A percentile compares a stretch with the other conserved stretches of the same genome.
phyloP scores from a whole-genome alignment of 2,329 filamentous ascomycete genomes.

The Aspergillus calidoustus region DNA sequence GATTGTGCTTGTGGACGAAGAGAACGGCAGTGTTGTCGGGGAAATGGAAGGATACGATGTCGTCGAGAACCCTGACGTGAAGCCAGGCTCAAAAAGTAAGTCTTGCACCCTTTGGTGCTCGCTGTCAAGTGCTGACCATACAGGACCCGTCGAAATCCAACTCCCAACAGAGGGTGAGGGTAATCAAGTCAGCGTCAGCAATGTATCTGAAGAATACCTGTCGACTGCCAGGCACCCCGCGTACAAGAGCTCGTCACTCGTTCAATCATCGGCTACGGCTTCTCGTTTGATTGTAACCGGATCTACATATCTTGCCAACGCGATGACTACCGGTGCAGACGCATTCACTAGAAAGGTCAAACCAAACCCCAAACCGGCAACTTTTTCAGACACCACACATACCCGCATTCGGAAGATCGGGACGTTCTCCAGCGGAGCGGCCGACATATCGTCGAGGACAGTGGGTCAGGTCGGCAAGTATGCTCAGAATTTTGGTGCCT shows the following conservation, averaged over 20 bases:
- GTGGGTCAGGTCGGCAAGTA: slow-evolving; percentile 81
- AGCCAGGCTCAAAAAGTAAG: slow-evolving; percentile 89
- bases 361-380: slow-evolving; percentile 78
- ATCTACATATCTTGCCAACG: slow-evolving; percentile 77
- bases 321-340: slow-evolving; percentile 77
- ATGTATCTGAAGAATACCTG: slow-evolving; percentile 65
- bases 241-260: slow-evolving; percentile 85
- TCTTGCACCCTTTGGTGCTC: slow-evolving; percentile 5
- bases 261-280: slow-evolving; percentile 83
- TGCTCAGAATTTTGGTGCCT: slow-evolving; percentile 88
- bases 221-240: slow-evolving; percentile 81
- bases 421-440: slow-evolving; percentile 79
- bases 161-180: slow-evolving; percentile 52
- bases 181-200: slow-evolving; percentile 53
- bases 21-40: slow-evolving; percentile 92
- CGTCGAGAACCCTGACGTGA: slow-evolving; percentile 74
- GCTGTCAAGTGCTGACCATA: slow-evolving; percentile 12
- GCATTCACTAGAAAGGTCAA: slow-evolving; percentile 79
- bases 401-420: slow-evolving; percentile 86
- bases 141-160: slow-evolving; percentile 55
- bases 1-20: slow-evolving; percentile 92
- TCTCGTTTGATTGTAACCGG: slow-evolving; percentile 91
- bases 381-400: slow-evolving; percentile 84
- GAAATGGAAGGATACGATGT: slow-evolving; percentile 85
- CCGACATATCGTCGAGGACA: slow-evolving; percentile 80